Evolutionary conservation across 352 stramenopile genomes (phyloP), one percentile per base, ranked within the genome.

Genomic region (Globisporangium camurandrum): DNA sequence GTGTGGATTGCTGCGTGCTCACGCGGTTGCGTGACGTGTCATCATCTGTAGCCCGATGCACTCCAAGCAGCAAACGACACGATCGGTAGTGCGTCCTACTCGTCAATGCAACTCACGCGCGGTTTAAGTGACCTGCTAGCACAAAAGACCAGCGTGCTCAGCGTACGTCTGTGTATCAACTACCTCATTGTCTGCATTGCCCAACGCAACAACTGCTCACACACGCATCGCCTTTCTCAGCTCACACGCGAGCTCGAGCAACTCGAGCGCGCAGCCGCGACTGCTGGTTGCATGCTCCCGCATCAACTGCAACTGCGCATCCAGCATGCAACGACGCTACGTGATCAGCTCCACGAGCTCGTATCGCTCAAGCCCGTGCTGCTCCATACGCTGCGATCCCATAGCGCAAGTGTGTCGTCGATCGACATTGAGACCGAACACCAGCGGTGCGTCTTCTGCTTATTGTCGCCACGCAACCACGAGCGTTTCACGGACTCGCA

Each of bases 351-450:
- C 12, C 42, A 54, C 9, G 45, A 64, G 17, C 33, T 75, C 10
- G 33, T 82, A 10, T 49, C 46, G 23, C 64, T 70, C 56, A 65
- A 78, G 49, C 62, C 60, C 24, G 56, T 75, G 20, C 31, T 82
- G 17, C 43, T 82, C 42, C 57, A 60, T 17, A 65, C 67, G 23
- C 58, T 78, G 16, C 60, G 63, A 24, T 69, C 67, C 48, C n/a
- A n/a, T n/a, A 63, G 55, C 49, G 59, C 57, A 34, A 51, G 42
- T 36, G 56, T 46, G 31, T 62, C 71, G 44, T 69, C 55, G 33
- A 46, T 83, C 3, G 61, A 67, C 27, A 44, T 77, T 19, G 66
- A 76, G 45, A 66, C 75, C 50, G 49, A 67, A 43, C 63, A 80
- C 41, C 67, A 79, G 40, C 56, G 54, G 68, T 75, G 30, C 22